Evolutionary conservation across 23 red algal genomes (phyloP).

Genomic region (Agarophyton chilense): DNA sequence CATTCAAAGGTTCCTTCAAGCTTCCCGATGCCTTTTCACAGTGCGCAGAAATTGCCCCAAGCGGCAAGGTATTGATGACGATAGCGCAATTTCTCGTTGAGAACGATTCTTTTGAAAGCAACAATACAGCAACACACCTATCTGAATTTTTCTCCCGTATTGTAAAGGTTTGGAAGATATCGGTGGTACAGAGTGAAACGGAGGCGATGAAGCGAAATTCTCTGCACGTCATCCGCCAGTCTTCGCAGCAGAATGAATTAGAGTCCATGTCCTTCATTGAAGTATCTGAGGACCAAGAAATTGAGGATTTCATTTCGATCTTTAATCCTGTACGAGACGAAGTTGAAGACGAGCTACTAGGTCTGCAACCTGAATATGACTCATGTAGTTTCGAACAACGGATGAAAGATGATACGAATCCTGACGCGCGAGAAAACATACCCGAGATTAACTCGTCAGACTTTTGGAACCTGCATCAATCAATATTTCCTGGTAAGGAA

Average conservation of each 20-base stretch:
- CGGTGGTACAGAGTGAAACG: neutral
- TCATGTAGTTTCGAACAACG: neutral
- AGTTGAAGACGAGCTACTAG: slow-evolving; percentile 36
- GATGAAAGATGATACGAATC: neutral
- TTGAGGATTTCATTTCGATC: slow-evolving; percentile 35
- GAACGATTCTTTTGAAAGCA: neutral
- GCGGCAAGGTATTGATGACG: neutral
- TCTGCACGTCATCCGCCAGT: slow-evolving; percentile 43
- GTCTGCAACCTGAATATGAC: neutral
- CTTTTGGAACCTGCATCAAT: slow-evolving; percentile 48
- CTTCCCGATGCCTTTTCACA: slow-evolving; percentile 8
- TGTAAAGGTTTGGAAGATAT: slow-evolving; percentile 36
- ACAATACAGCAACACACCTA: neutral
- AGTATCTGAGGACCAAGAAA: slow-evolving; percentile 9
- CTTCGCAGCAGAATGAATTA: slow-evolving; percentile 9
- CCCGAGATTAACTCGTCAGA: neutral
- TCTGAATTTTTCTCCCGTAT: slow-evolving; percentile 8
- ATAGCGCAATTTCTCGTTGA: slow-evolving; percentile 19
- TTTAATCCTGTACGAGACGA: slow-evolving; percentile 58
- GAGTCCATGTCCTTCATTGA: neutral
- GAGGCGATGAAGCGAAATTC: slow-evolving; percentile 9
- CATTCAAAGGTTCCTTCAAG: neutral
- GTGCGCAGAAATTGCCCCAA: neutral
- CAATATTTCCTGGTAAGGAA: slow-evolving; percentile 17
- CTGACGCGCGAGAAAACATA: neutral